A percentile compares a stretch with the other conserved stretches of the same genome.
These are phyloP conservation scores for Sporothrix euskadiensis DNA, from an alignment of 2,329 filamentous ascomycete species.

Conservation along the genomic window DNA sequence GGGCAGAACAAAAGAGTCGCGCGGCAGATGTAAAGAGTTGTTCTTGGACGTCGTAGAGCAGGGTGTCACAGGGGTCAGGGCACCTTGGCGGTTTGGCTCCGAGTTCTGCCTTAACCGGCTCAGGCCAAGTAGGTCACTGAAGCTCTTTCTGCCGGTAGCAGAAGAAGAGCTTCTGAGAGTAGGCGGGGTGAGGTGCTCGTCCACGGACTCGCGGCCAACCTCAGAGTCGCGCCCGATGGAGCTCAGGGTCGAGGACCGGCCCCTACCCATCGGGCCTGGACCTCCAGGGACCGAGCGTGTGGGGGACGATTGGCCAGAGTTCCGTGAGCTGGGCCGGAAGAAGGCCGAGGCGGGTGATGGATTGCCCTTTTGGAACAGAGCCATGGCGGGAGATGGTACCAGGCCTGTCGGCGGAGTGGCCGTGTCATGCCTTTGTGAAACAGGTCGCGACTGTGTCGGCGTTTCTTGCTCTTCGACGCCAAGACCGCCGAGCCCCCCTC, in stretches of 20 bases:
- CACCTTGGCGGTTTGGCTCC: conserved; percentile 67
- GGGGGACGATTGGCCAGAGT: conserved; percentile 67
- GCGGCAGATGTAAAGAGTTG: conserved; percentile 76
- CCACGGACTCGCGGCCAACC: conserved; percentile 69
- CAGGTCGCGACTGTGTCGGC: conserved; percentile 39
- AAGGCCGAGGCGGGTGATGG: conserved; percentile 52
- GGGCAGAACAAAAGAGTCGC: conserved; percentile 71
- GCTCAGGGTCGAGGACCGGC: conserved; percentile 85
- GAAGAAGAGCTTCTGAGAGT: conserved; percentile 78
- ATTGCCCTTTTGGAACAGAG: conserved; percentile 39
- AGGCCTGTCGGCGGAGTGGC: conserved; percentile 37
- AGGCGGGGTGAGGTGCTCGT: conserved; percentile 67
- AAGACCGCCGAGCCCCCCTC: conserved; percentile 23
- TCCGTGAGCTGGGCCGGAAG: conserved; percentile 51
- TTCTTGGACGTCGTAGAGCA: conserved; percentile 72
- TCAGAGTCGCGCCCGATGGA: conserved; percentile 73
- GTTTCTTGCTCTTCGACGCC: conserved; percentile 34
- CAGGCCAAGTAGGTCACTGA: conserved; percentile 82
- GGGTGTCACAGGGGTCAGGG: conserved; percentile 68
- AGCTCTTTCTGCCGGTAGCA: conserved; percentile 80
- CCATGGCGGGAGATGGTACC: conserved; percentile 41
- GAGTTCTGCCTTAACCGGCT: conserved; percentile 78
- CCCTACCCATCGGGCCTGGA: conserved; percentile 45
- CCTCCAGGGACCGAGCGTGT: conserved; percentile 42
- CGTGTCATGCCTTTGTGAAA: conserved; percentile 34